Percentiles rank a stretch among this genome's conserved stretches.
Conservation (phyloP, 768 basidiomycete species). For the Hemileccinum impolitum region DNA sequence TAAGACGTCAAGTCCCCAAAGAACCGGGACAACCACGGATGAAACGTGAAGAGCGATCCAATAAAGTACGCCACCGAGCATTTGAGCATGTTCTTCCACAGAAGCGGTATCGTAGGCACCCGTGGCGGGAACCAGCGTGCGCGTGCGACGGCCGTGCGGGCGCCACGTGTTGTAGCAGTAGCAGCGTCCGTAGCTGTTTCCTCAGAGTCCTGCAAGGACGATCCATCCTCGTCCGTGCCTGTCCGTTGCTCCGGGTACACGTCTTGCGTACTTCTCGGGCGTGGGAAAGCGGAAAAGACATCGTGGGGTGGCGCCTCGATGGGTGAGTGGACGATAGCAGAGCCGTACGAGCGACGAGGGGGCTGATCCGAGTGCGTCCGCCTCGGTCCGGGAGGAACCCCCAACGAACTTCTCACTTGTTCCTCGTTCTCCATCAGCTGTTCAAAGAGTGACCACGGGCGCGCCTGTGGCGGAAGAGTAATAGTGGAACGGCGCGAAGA, state of each 20-base stretch:
- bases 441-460: slow-evolving; percentile 63
- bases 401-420: slow-evolving; percentile 24
- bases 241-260: neutral
- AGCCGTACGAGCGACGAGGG: neutral
- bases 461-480: slow-evolving; percentile 24
- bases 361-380: slow-evolving; percentile 3
- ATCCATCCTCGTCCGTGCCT: slow-evolving; percentile 11
- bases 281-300: neutral
- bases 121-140: slow-evolving; percentile 10
- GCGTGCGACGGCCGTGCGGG: slow-evolving; percentile 1
- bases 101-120: slow-evolving; percentile 41
- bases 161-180: slow-evolving; percentile 5
- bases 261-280: neutral
- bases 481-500: slow-evolving; percentile 4
- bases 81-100: slow-evolving; percentile 78
- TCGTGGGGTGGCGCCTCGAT: neutral
- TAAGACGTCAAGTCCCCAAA: slow-evolving; percentile 61
- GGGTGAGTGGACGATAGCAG: slow-evolving; percentile 1
- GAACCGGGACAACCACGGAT: slow-evolving; percentile 64
- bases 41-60: slow-evolving; percentile 91
- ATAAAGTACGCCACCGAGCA: slow-evolving; percentile 90
- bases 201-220: slow-evolving; percentile 11
- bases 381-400: neutral
- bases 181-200: neutral
- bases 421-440: slow-evolving; percentile 71